These are phyloP conservation scores for Lycium ferocissimum DNA, from an alignment of 257 asterid genomes.

Conservation along the genomic window DNA sequence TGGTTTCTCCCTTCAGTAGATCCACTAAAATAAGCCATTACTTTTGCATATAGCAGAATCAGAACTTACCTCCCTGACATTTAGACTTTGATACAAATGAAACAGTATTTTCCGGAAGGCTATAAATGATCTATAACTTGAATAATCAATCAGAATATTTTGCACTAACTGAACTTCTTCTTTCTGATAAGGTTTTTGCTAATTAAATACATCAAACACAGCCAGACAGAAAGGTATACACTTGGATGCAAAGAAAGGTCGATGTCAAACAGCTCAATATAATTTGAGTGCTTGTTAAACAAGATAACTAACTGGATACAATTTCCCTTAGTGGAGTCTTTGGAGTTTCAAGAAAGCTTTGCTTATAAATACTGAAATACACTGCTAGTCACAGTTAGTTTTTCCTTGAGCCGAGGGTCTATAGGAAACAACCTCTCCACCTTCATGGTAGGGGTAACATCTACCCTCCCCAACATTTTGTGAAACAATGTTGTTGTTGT, in stretches of 20 bases:
- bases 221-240: not conserved
- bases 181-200: not conserved
- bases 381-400: conserved; percentile 1
- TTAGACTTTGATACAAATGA: conserved; percentile 1
- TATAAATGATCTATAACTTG: not conserved
- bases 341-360: not conserved
- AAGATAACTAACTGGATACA: not conserved
- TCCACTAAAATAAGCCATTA: not conserved
- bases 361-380: conserved; percentile 15
- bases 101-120: not conserved
- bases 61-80: not conserved
- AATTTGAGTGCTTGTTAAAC: conserved; percentile 5
- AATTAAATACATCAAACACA: not conserved
- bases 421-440: no score
- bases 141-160: conserved; percentile 13
- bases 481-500: no score
- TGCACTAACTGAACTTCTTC: not conserved
- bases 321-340: not conserved
- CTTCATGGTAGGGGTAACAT: no score
- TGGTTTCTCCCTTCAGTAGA: conserved; percentile 1
- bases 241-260: conserved; percentile 17
- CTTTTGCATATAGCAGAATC: not conserved
- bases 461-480: no score
- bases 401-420: no score
- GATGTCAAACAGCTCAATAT: conserved; percentile 17